phyloP scores from a whole-genome alignment of 495 filamentous ascomycete species.

The Hyphodiscus hymeniophilus region DNA sequence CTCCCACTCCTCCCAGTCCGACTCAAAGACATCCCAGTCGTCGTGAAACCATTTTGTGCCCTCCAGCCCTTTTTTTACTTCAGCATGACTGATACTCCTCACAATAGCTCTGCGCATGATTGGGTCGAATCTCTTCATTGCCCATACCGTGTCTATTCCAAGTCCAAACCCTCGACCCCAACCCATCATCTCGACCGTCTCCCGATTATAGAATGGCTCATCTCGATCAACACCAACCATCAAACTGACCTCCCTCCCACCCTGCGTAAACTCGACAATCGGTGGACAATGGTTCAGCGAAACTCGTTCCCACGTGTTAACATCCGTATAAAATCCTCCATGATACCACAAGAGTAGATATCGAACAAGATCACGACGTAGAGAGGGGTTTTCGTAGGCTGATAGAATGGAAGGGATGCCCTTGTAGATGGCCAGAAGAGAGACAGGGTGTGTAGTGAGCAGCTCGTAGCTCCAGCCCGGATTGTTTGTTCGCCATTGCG shows the following conservation, averaged over 20 bases:
- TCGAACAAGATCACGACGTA: constrained; percentile 36
- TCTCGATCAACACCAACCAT: constrained; percentile 59
- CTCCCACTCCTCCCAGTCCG: constrained; percentile 9
- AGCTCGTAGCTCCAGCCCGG: not conserved
- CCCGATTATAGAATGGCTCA: constrained; percentile 38
- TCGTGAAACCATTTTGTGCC: not conserved
- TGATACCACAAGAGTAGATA: constrained; percentile 41
- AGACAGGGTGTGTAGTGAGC: not conserved
- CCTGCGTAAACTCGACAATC: constrained; percentile 23
- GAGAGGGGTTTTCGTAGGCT: not conserved
- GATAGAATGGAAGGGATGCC: not conserved
- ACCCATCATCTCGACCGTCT: not conserved
- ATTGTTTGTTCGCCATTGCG: constrained; percentile 1
- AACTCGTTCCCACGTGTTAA: constrained; percentile 30
- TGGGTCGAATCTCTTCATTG: constrained; percentile 6
- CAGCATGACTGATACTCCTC: constrained; percentile 4
- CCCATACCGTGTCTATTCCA: not conserved
- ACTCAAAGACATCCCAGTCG: constrained; percentile 23
- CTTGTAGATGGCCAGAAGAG: not conserved
- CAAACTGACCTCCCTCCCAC: constrained; percentile 43
- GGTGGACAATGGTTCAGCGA: constrained; percentile 19
- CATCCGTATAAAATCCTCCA: constrained; percentile 39
- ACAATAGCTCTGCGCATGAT: constrained; percentile 6
- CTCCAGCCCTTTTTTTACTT: not conserved
- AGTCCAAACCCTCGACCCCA: constrained; percentile 3